Percentiles rank a stretch among this genome's conserved stretches.
Evolutionary conservation across 2,329 filamentous ascomycete species (phyloP).

Genomic region (Ceratocystis alfenasii): DNA sequence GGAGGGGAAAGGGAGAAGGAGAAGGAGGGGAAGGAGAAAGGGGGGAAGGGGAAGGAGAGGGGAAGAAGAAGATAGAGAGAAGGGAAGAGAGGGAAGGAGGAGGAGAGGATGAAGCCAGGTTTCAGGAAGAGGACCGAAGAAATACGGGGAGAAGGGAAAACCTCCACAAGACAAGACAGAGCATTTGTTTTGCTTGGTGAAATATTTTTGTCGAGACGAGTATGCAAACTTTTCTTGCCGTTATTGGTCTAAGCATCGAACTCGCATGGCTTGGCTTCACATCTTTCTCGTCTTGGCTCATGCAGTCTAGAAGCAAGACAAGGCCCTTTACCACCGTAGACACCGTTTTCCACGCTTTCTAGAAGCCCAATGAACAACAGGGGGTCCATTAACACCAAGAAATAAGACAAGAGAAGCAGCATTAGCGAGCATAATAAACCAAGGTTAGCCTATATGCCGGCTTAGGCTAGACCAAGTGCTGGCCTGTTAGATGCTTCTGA

Average conservation of each 20-base stretch:
- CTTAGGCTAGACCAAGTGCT: not conserved
- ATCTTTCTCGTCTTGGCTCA: not conserved
- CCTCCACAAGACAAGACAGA: not conserved
- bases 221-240: not conserved
- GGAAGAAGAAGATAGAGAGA: too few species aligned
- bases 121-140: not conserved
- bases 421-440: slow-evolving; percentile 7
- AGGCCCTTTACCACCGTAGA: not conserved
- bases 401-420: slow-evolving; percentile 6
- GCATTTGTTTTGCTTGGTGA: not conserved
- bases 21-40: too few species aligned
- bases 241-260: not conserved
- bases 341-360: slow-evolving; percentile 5
- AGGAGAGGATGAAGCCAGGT: not conserved
- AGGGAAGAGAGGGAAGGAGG: not conserved
- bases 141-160: not conserved
- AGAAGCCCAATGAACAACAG: not conserved
- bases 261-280: not conserved
- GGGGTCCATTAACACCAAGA: not conserved
- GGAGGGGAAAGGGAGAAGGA: too few species aligned
- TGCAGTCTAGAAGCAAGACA: not conserved
- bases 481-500: not conserved
- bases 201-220: not conserved
- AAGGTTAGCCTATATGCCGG: slow-evolving; percentile 8
- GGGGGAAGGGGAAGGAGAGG: too few species aligned